Conservation (phyloP, 116 monocot species). For the Zostera marina region DNA sequence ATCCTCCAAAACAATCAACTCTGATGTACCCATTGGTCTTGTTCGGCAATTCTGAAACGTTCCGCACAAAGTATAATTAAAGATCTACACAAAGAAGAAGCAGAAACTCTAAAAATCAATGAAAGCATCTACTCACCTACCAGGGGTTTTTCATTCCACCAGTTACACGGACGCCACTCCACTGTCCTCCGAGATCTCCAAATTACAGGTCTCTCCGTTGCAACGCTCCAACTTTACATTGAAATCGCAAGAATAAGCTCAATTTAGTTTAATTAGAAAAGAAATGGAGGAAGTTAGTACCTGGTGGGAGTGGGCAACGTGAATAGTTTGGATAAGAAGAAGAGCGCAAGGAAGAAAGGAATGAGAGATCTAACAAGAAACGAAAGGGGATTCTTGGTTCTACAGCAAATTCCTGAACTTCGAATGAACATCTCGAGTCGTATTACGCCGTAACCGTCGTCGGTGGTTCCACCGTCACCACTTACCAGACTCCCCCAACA, state of each 20-base stretch:
- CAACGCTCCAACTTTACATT: conserved; percentile 2
- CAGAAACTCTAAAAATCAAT: not conserved
- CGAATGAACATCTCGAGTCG: conserved; percentile 2
- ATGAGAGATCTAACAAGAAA: not conserved
- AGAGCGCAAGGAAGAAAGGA: conserved; percentile 9
- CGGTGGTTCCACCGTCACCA: not conserved
- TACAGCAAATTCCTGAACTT: not conserved
- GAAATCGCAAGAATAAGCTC: not conserved
- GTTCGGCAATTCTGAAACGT: conserved; percentile 42
- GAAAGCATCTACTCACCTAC: conserved; percentile 12
- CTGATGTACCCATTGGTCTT: conserved; percentile 68
- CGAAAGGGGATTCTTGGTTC: not conserved
- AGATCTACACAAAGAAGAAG: not conserved
- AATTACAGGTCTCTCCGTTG: conserved; percentile 12
- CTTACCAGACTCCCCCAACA: too few relatives aligned
- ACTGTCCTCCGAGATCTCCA: conserved; percentile 32
- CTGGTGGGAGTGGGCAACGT: conserved; percentile 1
- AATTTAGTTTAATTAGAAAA: not conserved
- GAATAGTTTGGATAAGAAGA: conserved; percentile 5
- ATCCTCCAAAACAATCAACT: conserved; percentile 85
- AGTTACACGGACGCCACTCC: conserved; percentile 67
- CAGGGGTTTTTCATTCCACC: conserved; percentile 41
- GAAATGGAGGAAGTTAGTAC: conserved; percentile 2
- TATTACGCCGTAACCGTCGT: not conserved
- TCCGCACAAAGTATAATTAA: conserved; percentile 14